Conservation (phyloP, 208 protist genomes). For the Histomonas meleagridis region DNA sequence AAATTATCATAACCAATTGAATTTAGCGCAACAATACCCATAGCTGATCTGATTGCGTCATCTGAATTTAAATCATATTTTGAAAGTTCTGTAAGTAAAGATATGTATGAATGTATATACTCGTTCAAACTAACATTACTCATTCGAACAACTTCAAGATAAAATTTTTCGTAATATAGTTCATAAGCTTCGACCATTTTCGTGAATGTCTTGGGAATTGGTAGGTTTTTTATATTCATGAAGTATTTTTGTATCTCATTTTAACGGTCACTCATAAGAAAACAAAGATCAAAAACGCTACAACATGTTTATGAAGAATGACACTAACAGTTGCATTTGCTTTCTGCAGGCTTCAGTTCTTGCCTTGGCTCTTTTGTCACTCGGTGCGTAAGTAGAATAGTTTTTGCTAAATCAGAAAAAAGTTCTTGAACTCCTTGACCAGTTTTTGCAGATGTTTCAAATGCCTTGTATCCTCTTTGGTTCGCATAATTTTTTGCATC, state of each 20-base stretch:
- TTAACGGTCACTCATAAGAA: too few species aligned
- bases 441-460: background rate
- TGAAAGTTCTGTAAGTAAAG: background rate
- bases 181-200: background rate
- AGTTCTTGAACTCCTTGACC: background rate
- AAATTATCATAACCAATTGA: background rate
- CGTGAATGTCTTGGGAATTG: background rate
- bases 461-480: background rate
- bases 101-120: background rate
- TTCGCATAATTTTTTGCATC: background rate
- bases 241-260: too few species aligned
- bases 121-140: background rate
- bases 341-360: too few species aligned
- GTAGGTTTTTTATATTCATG: background rate
- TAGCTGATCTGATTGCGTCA: background rate
- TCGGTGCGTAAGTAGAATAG: too few species aligned
- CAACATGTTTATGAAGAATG: too few species aligned
- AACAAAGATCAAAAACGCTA: too few species aligned
- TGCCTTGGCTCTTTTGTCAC: too few species aligned
- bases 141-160: background rate
- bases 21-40: background rate
- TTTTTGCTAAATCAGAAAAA: background rate
- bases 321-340: too few species aligned
- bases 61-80: background rate
- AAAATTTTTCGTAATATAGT: background rate